Evolutionary conservation across 768 basidiomycete genomes (phyloP), one percentile per base, ranked within the genome.

Genomic region (Pisolithus orientalis): DNA sequence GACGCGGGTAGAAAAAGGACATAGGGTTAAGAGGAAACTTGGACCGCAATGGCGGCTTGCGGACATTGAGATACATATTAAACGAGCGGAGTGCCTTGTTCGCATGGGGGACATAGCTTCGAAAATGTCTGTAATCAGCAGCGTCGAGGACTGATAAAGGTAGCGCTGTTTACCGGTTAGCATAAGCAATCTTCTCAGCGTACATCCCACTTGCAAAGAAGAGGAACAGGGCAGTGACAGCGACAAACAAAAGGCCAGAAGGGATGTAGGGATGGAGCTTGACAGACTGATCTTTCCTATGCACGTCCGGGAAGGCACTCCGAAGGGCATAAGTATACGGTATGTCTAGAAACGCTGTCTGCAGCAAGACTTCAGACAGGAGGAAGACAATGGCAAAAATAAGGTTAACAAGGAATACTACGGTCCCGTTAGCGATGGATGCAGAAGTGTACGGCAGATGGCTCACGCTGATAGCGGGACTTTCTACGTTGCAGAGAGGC

Each of bases 131-230:
- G 45, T 51, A 49, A 53, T 58, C 47, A 64, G 62, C 38, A 52
- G 24, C 43, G 27, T 32, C 48, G 46, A 52, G 52, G 59, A 50
- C 52, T 43, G 16, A 52, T 37, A 45, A 55, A 37, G 50, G 32
- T 39, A 52, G 47, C 50, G 39, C 29, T 47, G 74, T 87, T 62
- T 66, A 94, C 94, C 87, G 87, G 72, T 96, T 94, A 17, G 95
- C 94, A 66, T 96, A 97, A 4, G 83, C 88, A 60, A 98, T 94
- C 73, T 95, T 94, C 68, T 99, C 94, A 4, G 86, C 76, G 62
- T 97, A 99, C 82, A 94, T 88, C 16, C 95, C 95, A 60, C 90
- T 94, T 8, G 93, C 92, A 66, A 96, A 97, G 77, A 98, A 96
- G 38, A 99, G 79, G 31, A 88, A 80, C 7, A 98, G 82, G 2